Conservation (phyloP, 345 rosid genomes). For the Anastatica hierochuntica region DNA sequence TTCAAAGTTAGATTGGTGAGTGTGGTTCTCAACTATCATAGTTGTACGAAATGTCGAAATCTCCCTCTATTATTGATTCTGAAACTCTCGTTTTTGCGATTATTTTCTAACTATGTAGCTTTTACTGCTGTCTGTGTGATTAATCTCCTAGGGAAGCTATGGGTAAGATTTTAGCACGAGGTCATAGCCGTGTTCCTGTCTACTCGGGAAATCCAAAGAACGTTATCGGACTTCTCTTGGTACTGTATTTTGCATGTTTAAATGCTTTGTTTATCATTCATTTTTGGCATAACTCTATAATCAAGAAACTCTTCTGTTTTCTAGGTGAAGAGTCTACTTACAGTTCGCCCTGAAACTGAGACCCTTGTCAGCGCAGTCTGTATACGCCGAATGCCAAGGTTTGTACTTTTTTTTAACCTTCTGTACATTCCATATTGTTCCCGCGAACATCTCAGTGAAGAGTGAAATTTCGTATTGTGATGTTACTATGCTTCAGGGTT, state of each 20-base stretch:
- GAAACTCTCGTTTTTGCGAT: background rate
- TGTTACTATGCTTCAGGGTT: constrained; percentile 57
- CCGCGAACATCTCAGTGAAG: too few species aligned
- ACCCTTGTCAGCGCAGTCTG: constrained; percentile 86
- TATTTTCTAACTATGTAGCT: too few species aligned
- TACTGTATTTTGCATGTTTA: too few species aligned
- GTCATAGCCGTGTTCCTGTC: constrained; percentile 95
- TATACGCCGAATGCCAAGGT: constrained; percentile 93
- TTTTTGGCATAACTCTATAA: background rate
- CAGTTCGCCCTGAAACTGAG: constrained; percentile 94
- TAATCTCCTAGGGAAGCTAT: constrained; percentile 69
- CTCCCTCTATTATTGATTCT: background rate
- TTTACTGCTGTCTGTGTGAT: too few species aligned
- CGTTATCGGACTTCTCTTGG: constrained; percentile 87
- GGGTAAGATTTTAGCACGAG: constrained; percentile 85
- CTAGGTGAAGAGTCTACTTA: constrained; percentile 92
- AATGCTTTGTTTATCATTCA: background rate
- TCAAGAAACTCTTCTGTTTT: constrained; percentile 7
- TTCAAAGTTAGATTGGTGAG: constrained; percentile 89
- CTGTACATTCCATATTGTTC: background rate
- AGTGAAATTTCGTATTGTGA: background rate
- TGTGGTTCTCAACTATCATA: background rate
- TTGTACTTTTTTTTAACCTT: background rate
- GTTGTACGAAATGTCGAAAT: too few species aligned
- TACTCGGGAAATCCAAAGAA: constrained; percentile 79